These are phyloP conservation scores for Aspergillus ellipticus DNA, from an alignment of 495 filamentous ascomycete genomes.

Conservation along the genomic window DNA sequence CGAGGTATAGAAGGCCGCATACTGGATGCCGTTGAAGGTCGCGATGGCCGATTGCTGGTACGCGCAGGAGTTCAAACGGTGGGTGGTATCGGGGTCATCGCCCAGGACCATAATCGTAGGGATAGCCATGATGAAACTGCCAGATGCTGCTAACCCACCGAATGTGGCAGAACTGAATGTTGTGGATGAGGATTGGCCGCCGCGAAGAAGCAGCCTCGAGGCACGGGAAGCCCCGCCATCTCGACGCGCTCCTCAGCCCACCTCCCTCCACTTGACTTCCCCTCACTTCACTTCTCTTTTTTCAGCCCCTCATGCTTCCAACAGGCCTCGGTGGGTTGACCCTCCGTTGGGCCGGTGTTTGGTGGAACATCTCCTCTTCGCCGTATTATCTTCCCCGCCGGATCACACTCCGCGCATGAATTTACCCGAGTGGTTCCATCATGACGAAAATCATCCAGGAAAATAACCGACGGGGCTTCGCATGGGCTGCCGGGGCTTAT, in stretches of 20 bases:
- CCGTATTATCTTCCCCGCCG: background rate
- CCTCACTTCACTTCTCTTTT: background rate
- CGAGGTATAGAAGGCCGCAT: slow-evolving; percentile 2
- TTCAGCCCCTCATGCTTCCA: background rate
- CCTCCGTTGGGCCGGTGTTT: background rate
- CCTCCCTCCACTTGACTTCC: background rate
- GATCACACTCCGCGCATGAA: background rate
- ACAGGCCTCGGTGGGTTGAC: no score
- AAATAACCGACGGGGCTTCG: background rate
- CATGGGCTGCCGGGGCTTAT: background rate
- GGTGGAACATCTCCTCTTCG: background rate
- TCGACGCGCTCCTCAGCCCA: background rate
- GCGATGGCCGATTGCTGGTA: slow-evolving; percentile 6
- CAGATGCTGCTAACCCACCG: background rate
- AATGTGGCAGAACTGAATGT: no score
- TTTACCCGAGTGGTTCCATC: background rate
- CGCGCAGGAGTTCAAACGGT: slow-evolving; percentile 2
- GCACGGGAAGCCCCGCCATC: background rate
- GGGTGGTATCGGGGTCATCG: background rate
- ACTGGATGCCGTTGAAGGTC: background rate
- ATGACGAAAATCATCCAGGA: background rate
- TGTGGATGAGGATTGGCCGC: no score
- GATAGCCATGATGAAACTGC: background rate
- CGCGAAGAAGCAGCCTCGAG: no score
- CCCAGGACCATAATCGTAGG: background rate